Conservation (phyloP, 192 early-diverging fungal genomes). For the Dissophora globulifera region DNA sequence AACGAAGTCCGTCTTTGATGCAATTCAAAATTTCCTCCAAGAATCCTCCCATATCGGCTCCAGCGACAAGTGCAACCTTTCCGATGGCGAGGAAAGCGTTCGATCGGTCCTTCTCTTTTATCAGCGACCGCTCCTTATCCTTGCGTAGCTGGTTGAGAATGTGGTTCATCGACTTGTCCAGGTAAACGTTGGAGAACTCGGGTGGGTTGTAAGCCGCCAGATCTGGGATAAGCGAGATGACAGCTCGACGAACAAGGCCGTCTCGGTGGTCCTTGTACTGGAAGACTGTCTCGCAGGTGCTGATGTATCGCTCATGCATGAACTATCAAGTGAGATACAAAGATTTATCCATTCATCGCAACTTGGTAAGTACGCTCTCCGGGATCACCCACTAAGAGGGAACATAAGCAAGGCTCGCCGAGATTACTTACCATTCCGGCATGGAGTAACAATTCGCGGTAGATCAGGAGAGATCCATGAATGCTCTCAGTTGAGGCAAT, state of each 20-base stretch:
- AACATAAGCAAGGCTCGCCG: no score
- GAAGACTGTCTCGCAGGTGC: constrained; percentile 81
- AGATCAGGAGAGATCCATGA: constrained; percentile 88
- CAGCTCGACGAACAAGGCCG: constrained; percentile 80
- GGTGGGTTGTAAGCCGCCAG: constrained; percentile 82
- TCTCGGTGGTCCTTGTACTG: constrained; percentile 83
- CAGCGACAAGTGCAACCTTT: constrained; percentile 82
- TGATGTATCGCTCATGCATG: constrained; percentile 82
- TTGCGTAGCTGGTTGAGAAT: constrained; percentile 78
- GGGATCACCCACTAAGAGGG: no score
- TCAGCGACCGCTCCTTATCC: constrained; percentile 70
- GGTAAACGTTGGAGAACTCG: constrained; percentile 74
- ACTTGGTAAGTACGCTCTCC: no score
- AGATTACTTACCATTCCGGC: constrained; percentile 77
- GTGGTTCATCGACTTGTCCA: constrained; percentile 78
- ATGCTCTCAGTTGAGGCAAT: constrained; percentile 77
- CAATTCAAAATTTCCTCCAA: constrained; percentile 79
- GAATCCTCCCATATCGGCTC: constrained; percentile 80
- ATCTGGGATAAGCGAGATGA: constrained; percentile 84
- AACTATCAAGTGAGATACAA: constrained; percentile 70
- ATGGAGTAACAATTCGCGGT: constrained; percentile 82
- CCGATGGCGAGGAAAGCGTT: constrained; percentile 88
- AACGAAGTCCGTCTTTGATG: constrained; percentile 78
- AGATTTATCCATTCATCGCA: no score
- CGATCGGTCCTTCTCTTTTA: constrained; percentile 48